Conservation (phyloP, 2,329 filamentous ascomycete genomes). For the Alternaria atra region DNA sequence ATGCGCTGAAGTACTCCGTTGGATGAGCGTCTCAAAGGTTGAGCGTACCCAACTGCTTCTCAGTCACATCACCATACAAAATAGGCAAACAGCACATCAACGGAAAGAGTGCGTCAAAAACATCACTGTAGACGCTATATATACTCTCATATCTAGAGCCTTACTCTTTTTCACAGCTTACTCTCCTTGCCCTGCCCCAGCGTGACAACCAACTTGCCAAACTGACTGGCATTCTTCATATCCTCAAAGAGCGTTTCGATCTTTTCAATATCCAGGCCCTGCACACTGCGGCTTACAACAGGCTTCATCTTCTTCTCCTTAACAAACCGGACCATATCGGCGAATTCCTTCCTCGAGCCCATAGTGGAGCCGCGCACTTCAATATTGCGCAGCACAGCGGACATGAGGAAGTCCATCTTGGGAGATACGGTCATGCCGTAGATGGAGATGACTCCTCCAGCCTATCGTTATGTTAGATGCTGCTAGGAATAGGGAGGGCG, state of each 20-base stretch:
- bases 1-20: no score
- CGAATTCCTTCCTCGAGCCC: constrained; percentile 89
- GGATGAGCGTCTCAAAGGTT: no score
- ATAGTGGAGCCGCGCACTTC: constrained; percentile 88
- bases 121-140: neutral
- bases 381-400: constrained; percentile 84
- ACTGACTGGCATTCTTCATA: constrained; percentile 85
- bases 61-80: no score
- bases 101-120: no score
- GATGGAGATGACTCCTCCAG: constrained; percentile 81
- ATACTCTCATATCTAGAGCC: neutral
- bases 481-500: neutral
- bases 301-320: constrained; percentile 75
- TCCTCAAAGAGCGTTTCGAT: constrained; percentile 86
- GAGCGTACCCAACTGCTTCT: no score
- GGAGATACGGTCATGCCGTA: constrained; percentile 93
- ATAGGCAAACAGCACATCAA: no score
- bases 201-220: constrained; percentile 88
- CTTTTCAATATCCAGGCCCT: constrained; percentile 76
- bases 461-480: constrained; percentile 42
- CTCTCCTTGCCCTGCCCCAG: constrained; percentile 38
- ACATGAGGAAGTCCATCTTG: constrained; percentile 87
- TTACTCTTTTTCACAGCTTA: constrained; percentile 36
- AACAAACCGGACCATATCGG: constrained; percentile 89
- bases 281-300: constrained; percentile 76